phyloP scores from a whole-genome alignment of 495 filamentous ascomycete species.

The Penicillium simplicissimum region DNA sequence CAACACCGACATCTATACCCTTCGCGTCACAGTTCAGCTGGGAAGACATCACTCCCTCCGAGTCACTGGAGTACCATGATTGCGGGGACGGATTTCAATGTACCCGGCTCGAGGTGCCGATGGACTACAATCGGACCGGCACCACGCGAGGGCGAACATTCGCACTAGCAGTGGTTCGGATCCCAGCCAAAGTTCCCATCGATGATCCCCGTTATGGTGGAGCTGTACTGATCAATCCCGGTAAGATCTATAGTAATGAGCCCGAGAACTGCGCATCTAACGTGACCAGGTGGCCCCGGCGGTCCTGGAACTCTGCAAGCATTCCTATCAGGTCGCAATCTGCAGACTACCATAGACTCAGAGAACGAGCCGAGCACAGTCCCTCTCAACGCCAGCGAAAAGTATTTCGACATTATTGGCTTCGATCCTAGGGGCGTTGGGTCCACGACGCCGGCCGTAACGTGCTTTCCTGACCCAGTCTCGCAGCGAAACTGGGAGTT shows the following conservation, averaged over 20 bases:
- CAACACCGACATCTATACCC: not conserved
- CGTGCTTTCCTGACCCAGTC: slow-evolving; percentile 48
- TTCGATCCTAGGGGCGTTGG: slow-evolving; percentile 59
- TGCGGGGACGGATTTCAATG: slow-evolving; percentile 51
- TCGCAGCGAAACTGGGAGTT: slow-evolving; percentile 43
- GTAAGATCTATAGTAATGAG: slow-evolving; percentile 21
- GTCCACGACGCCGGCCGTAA: slow-evolving; percentile 47
- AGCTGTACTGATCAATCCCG: slow-evolving; percentile 48
- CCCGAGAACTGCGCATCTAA: not conserved
- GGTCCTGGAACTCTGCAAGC: slow-evolving; percentile 48
- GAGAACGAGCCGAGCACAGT: slow-evolving; percentile 25
- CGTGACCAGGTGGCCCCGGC: slow-evolving; percentile 48
- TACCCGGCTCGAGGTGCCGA: slow-evolving; percentile 57
- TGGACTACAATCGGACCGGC: slow-evolving; percentile 53
- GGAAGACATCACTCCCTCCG: slow-evolving; percentile 34
- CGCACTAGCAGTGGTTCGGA: slow-evolving; percentile 52
- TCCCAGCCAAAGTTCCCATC: slow-evolving; percentile 49
- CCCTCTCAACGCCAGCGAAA: slow-evolving; percentile 15
- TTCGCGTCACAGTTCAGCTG: slow-evolving; percentile 24
- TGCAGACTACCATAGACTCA: slow-evolving; percentile 48
- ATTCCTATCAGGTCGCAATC: slow-evolving; percentile 32
- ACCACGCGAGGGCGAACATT: slow-evolving; percentile 36
- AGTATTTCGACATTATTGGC: slow-evolving; percentile 56
- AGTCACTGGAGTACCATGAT: slow-evolving; percentile 36
- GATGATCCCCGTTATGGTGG: slow-evolving; percentile 49